Conservation (phyloP, 176 grass and related monocot species). For the Pontederia paniculata region DNA sequence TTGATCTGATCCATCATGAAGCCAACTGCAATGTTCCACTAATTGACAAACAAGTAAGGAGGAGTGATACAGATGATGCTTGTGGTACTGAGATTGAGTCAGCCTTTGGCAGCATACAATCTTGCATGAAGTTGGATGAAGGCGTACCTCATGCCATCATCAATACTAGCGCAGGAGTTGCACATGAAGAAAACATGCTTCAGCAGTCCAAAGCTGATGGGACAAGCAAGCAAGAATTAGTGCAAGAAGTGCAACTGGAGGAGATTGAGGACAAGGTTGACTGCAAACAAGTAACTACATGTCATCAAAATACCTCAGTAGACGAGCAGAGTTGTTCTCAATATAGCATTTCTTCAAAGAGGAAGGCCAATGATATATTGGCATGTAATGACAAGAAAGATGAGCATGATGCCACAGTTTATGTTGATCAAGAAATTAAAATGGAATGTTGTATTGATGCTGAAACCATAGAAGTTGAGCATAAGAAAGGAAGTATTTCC, state of each 20-base stretch:
- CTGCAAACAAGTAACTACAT: conserved; percentile 15
- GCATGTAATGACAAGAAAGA: conserved; percentile 30
- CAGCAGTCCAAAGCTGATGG: conserved; percentile 13
- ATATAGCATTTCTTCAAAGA: neutral
- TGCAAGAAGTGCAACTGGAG: conserved; percentile 8
- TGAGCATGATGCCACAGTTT: conserved; percentile 14
- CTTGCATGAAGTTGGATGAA: conserved; percentile 44
- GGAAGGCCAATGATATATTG: conserved; percentile 13
- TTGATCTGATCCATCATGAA: conserved; percentile 60
- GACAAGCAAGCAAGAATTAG: conserved; percentile 10
- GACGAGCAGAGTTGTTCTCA: conserved; percentile 12
- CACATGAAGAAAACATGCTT: conserved; percentile 2
- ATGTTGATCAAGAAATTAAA: conserved; percentile 13
- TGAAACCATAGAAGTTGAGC: conserved; percentile 2
- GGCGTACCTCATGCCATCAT: conserved; percentile 33
- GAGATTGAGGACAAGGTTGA: conserved; percentile 19
- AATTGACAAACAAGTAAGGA: conserved; percentile 40
- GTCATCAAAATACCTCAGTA: conserved; percentile 14
- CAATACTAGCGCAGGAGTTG: conserved; percentile 13
- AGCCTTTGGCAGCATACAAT: conserved; percentile 48
- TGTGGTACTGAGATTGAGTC: conserved; percentile 62
- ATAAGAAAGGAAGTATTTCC: conserved; percentile 14
- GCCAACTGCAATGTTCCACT: conserved; percentile 24
- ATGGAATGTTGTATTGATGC: neutral
- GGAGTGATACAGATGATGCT: conserved; percentile 53